Percentiles rank a stretch among this genome's conserved stretches.
These are phyloP conservation scores for Carex kokanica DNA, from an alignment of 176 grass and related monocot genomes.

Conservation along the genomic window DNA sequence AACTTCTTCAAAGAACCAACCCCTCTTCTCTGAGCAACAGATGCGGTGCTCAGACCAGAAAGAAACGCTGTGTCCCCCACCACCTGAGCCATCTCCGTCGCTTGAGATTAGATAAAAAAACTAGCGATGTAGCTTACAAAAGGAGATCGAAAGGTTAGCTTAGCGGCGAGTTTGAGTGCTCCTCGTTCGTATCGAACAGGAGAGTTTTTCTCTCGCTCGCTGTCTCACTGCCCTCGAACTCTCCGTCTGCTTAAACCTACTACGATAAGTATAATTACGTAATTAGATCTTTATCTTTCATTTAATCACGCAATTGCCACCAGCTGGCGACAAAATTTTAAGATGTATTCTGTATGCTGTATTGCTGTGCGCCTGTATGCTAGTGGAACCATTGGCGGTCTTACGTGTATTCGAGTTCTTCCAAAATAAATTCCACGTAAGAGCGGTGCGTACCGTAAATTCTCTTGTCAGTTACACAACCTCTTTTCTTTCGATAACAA, in stretches of 20 bases:
- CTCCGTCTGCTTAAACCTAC: slow-evolving; percentile 15
- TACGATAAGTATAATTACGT: neutral
- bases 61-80: slow-evolving; percentile 25
- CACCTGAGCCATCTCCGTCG: slow-evolving; percentile 58
- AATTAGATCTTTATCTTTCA: neutral
- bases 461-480: neutral
- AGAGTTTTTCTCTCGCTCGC: neutral
- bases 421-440: neutral
- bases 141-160: neutral
- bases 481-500: too few relatives aligned
- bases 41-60: slow-evolving; percentile 21
- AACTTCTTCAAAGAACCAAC: slow-evolving; percentile 30
- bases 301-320: slow-evolving; percentile 7
- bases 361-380: neutral
- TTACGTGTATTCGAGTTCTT: neutral
- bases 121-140: neutral
- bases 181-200: neutral
- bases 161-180: neutral
- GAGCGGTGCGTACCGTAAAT: neutral
- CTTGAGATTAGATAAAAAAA: neutral
- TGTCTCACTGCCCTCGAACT: neutral
- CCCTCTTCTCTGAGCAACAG: slow-evolving; percentile 12
- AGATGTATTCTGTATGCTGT: neutral
- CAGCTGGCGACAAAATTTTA: neutral
- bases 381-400: neutral